Base-by-base conservation (phyloP, 169 alveolate genomes). In the Cryptosporidium parvum region DNA sequence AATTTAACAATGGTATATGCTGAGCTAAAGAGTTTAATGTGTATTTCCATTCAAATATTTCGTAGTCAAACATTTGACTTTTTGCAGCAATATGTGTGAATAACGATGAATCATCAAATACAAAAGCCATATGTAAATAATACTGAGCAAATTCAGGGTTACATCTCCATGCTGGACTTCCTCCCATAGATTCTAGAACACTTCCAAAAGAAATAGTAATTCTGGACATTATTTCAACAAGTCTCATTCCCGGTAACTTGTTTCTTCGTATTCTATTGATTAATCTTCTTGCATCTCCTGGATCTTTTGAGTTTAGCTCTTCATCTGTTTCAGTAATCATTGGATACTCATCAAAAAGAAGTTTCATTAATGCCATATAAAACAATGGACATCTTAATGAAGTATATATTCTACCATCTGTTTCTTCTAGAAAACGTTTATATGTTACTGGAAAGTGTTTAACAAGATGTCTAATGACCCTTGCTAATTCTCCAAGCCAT, bases 201-300 rank as follows among this genome's bases (percentile, higher is more conserved):
- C 33, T 39, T 12, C 67, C 45, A 23, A 80, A 31, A 44, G 80
- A 44, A 5, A 1, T 44, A 14, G 65, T 26, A 9, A 80, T 42
- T 39, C 70, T 80, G 42, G 75, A 80, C 31, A 61, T 61, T 23
- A 80, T 62, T 44, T 80, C 89, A 18, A 80, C 37, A 26, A 80
- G 62, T 39, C 56, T 61, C 62, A 61, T 59, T 26, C 89, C 89
- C 7, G 75, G 69, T 0, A 80, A 52, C 68, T 48, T 80, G 45
- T 80, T 80, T 44, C 89, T 37, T 26, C 89, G 69, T 44, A 80
- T 39, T 37, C 73, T 61, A 80, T 80, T 80, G 4, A 80, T 65
- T 42, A 80, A 26, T 80, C 89, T 80, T 26, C 89, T 37, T 16
- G 89, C 73, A 26, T 80, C 89, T n/a, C 89, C 89, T 65, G 89